These are phyloP conservation scores for Macrolepiota albuminosa DNA, from an alignment of 768 basidiomycete genomes.

Conservation along the genomic window DNA sequence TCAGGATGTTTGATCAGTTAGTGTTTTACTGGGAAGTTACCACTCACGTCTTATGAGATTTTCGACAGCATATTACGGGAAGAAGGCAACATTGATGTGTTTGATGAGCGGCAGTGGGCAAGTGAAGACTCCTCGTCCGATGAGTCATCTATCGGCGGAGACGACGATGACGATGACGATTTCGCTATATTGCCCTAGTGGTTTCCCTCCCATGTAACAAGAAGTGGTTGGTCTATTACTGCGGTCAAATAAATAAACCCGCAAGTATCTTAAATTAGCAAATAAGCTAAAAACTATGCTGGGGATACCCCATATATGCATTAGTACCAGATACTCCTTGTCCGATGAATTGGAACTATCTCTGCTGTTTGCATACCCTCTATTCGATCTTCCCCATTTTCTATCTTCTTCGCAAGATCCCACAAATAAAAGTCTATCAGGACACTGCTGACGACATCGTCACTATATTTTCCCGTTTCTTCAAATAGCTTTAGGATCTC, in stretches of 20 bases:
- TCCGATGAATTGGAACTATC: conserved; percentile 70
- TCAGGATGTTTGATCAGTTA: conserved; percentile 72
- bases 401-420: conserved; percentile 79
- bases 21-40: background rate
- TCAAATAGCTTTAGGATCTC: conserved; percentile 43
- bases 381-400: conserved; percentile 53
- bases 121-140: conserved; percentile 24
- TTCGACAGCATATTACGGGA: conserved; percentile 48
- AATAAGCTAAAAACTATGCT: background rate
- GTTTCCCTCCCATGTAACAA: background rate
- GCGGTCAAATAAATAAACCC: background rate
- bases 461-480: conserved; percentile 19
- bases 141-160: conserved; percentile 20
- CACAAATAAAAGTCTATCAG: conserved; percentile 89
- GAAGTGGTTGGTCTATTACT: background rate
- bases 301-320: background rate
- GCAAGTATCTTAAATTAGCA: conserved; percentile 4
- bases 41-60: background rate
- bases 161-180: conserved; percentile 17
- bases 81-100: conserved; percentile 57
- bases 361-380: conserved; percentile 52
- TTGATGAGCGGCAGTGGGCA: conserved; percentile 37
- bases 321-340: conserved; percentile 85
- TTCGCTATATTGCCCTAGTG: conserved; percentile 1
- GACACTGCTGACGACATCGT: conserved; percentile 58